phyloP scores from a whole-genome alignment of 1,139 yeast species.

The Saccharomycopsis crataegensis region DNA sequence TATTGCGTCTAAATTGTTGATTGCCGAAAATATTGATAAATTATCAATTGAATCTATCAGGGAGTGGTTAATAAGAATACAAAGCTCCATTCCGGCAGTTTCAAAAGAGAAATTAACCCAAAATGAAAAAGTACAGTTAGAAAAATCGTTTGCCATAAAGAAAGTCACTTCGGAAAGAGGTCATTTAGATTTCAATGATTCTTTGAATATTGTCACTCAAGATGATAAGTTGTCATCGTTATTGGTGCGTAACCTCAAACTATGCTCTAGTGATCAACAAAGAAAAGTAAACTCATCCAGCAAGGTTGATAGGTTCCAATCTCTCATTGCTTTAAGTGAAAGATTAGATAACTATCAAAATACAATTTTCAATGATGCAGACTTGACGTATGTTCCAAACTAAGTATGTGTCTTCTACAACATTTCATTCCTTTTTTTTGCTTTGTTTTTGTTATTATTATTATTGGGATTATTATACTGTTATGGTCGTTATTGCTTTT shows the following conservation, averaged over 20 bases:
- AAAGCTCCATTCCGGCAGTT: slow-evolving; percentile 2
- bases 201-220: background rate
- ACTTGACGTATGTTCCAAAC: background rate
- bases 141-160: slow-evolving; percentile 3
- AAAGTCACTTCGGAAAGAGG: background rate
- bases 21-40: background rate
- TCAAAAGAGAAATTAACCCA: slow-evolving; percentile 11
- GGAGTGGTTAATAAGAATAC: background rate
- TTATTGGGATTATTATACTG: no score
- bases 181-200: background rate
- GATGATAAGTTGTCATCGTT: background rate
- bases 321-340: background rate
- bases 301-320: background rate
- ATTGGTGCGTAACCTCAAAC: slow-evolving; percentile 1
- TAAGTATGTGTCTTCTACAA: background rate
- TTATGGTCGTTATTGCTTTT: no score
- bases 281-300: background rate
- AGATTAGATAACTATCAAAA: background rate
- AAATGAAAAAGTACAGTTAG: slow-evolving; percentile 13
- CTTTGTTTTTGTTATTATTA: no score
- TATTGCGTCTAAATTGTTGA: background rate
- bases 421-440: background rate
- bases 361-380: background rate
- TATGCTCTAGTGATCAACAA: background rate
- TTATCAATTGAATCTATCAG: background rate